Evolutionary conservation across 257 asterid species (phyloP).

Genomic region (Jacaranda copaia): DNA sequence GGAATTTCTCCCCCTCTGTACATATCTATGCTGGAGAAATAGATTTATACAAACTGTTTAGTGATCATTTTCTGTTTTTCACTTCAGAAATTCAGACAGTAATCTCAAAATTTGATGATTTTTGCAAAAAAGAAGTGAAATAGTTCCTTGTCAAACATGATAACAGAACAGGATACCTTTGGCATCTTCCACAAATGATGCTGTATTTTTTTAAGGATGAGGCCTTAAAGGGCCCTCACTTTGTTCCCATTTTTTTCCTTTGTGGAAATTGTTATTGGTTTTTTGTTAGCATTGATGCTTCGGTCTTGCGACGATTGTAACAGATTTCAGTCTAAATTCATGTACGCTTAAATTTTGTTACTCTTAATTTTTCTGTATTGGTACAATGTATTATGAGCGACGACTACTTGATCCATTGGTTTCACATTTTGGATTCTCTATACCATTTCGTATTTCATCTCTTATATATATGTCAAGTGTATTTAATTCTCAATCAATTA

Average conservation of each 20-base stretch:
- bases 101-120: constrained; percentile 13
- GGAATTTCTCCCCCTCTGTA: constrained; percentile 29
- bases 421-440: no score
- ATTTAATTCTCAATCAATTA: no score
- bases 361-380: no score
- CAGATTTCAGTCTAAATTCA: neutral
- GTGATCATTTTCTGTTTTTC: constrained; percentile 19
- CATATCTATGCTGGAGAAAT: constrained; percentile 31
- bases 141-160: constrained; percentile 9
- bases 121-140: constrained; percentile 18
- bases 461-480: no score
- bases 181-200: constrained; percentile 39
- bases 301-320: constrained; percentile 28
- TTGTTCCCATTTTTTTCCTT: constrained; percentile 38
- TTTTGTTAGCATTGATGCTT: constrained; percentile 39
- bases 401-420: no score
- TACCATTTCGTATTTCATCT: no score
- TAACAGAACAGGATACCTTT: constrained; percentile 27
- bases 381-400: no score
- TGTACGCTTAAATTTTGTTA: no score
- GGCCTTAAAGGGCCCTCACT: constrained; percentile 50
- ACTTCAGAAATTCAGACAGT: neutral
- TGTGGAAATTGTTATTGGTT: constrained; percentile 39
- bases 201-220: constrained; percentile 33
- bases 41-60: constrained; percentile 27